These are phyloP conservation scores for Lithospermum erythrorhizon DNA, from an alignment of 257 asterid genomes.

Conservation along the genomic window DNA sequence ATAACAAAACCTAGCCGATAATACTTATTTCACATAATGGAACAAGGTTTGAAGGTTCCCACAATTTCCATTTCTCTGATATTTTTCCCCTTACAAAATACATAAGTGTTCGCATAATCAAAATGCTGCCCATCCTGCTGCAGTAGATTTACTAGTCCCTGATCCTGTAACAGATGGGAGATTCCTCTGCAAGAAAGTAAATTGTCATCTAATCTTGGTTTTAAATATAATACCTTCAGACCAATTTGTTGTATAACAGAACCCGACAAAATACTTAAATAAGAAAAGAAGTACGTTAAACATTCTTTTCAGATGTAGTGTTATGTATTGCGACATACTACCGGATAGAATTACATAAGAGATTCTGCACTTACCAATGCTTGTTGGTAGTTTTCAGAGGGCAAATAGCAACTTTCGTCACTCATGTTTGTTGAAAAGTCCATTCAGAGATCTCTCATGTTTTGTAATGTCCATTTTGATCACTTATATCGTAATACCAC, in stretches of 20 bases:
- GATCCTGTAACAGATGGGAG: conserved; percentile 68
- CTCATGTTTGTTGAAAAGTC: not conserved
- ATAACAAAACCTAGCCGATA: not conserved
- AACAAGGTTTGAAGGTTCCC: conserved; percentile 13
- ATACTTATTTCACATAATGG: conserved; percentile 10
- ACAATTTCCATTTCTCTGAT: conserved; percentile 13
- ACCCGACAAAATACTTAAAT: not conserved
- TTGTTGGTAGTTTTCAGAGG: not conserved
- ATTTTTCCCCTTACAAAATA: conserved; percentile 22
- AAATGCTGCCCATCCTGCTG: conserved; percentile 99
- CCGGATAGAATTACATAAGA: too few species aligned
- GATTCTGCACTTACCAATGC: not conserved
- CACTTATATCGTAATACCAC: not conserved
- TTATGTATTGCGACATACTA: too few species aligned
- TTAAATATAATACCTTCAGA: not conserved
- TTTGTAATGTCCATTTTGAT: not conserved
- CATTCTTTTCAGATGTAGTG: not conserved
- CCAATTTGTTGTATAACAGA: not conserved
- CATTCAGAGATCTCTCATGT: not conserved
- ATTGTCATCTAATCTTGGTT: not conserved
- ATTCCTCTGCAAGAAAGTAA: conserved; percentile 46
- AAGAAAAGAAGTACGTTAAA: not conserved
- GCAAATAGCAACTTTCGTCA: not conserved
- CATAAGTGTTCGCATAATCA: conserved; percentile 26
- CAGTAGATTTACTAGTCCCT: conserved; percentile 47